A percentile compares a stretch with the other conserved stretches of the same genome.
Conservation (phyloP, 768 basidiomycete species). For the Hygrocybe coccinea region DNA sequence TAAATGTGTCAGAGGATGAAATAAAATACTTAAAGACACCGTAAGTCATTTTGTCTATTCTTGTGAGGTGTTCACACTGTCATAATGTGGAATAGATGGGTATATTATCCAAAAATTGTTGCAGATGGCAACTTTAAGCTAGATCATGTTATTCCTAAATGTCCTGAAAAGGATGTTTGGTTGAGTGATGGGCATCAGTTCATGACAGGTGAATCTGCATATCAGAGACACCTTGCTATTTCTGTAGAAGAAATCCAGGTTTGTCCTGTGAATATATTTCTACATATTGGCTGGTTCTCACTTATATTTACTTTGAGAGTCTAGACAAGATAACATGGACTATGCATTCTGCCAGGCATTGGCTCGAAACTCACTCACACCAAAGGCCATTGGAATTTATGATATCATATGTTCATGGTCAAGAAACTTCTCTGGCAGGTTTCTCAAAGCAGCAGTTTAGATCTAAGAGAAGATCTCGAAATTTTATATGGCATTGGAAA, state of each 20-base stretch:
- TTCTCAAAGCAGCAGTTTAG: slow-evolving; percentile 3
- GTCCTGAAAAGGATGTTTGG: slow-evolving; percentile 19
- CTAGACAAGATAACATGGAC: slow-evolving; percentile 27
- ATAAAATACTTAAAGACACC: not conserved
- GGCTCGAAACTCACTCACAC: not conserved
- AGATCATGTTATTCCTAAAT: slow-evolving; percentile 22
- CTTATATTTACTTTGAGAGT: not conserved
- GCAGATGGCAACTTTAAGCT: slow-evolving; percentile 29
- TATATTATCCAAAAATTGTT: slow-evolving; percentile 11
- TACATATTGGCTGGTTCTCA: not conserved
- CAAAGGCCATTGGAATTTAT: slow-evolving; percentile 19
- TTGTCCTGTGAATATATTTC: not conserved
- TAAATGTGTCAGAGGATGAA: slow-evolving; percentile 8
- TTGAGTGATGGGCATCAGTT: slow-evolving; percentile 25
- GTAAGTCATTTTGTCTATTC: not conserved
- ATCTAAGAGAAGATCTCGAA: not conserved
- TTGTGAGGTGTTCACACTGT: not conserved
- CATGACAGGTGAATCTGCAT: slow-evolving; percentile 18
- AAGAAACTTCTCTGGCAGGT: slow-evolving; percentile 12
- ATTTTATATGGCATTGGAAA: slow-evolving; percentile 9
- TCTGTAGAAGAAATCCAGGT: not conserved
- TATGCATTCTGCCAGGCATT: slow-evolving; percentile 23
- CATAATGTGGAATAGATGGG: not conserved
- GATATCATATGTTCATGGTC: slow-evolving; percentile 29
- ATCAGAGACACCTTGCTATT: slow-evolving; percentile 20